Evolutionary conservation across 495 filamentous ascomycete genomes (phyloP).

Genomic region (Jackrogersella minutella): DNA sequence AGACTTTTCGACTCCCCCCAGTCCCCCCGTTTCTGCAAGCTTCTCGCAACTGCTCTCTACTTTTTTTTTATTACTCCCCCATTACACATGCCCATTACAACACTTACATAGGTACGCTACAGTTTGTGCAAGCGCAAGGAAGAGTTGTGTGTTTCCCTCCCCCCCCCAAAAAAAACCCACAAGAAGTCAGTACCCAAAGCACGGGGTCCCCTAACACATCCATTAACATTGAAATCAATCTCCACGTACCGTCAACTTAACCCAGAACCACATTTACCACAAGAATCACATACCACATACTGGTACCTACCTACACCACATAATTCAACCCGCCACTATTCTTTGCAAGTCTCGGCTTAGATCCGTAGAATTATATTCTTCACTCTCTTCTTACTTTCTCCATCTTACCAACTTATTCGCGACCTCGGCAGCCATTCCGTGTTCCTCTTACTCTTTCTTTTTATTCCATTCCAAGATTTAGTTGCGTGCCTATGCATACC

Average conservation of each 20-base stretch:
- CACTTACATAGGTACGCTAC: too few relatives aligned
- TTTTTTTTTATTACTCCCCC: too few relatives aligned
- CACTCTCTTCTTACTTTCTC: constrained; percentile 5
- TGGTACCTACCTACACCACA: constrained; percentile 14
- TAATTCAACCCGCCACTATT: constrained; percentile 26
- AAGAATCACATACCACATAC: constrained; percentile 16
- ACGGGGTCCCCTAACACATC: constrained; percentile 19
- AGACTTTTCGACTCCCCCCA: constrained; percentile 35
- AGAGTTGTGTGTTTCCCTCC: neutral
- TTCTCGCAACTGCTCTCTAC: constrained; percentile 22
- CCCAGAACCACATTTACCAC: neutral
- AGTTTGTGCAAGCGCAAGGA: neutral
- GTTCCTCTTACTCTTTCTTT: neutral
- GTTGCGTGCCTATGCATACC: constrained; percentile 31
- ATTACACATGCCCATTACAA: neutral
- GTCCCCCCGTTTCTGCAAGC: constrained; percentile 29
- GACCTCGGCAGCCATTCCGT: constrained; percentile 17
- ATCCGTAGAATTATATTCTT: constrained; percentile 43
- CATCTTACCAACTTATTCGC: neutral
- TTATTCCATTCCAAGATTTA: neutral
- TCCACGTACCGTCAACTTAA: constrained; percentile 3
- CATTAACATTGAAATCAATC: neutral
- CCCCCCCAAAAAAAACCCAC: neutral
- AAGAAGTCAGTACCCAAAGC: constrained; percentile 11
- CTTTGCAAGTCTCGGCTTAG: constrained; percentile 36